Conservation (phyloP, 345 rosid genomes). For the Physaria fendleri region DNA sequence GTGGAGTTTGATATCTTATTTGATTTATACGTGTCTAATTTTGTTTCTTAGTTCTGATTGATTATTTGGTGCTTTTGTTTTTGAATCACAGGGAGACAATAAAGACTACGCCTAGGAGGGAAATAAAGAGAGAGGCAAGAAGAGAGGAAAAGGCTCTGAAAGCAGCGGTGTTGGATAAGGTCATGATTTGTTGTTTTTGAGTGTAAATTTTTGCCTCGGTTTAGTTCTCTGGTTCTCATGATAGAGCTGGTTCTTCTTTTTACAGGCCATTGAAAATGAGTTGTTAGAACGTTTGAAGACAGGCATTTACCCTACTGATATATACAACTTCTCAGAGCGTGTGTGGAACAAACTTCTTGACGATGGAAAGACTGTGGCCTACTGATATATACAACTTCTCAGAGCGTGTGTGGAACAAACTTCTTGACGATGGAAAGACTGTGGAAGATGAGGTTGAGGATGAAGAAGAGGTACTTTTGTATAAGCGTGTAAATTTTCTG, state of each 20-base stretch:
- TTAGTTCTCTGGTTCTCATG: not conserved
- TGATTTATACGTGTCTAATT: not conserved
- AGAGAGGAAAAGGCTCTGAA: conserved; percentile 80
- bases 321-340: conserved; percentile 52
- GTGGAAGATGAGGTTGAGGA: conserved; percentile 29
- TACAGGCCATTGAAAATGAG: conserved; percentile 81
- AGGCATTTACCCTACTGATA: conserved; percentile 58
- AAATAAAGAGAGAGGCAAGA: conserved; percentile 59
- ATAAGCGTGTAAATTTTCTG: not conserved
- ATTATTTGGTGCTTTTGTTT: not conserved
- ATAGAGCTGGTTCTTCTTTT: not conserved
- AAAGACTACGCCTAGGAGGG: conserved; percentile 61
- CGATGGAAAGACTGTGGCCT: conserved; percentile 29
- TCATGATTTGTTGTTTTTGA: conserved; percentile 15
- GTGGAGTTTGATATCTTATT: not conserved
- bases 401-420: conserved; percentile 30
- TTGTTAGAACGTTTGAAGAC: conserved; percentile 66
- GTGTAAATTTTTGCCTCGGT: not conserved
- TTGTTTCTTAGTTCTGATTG: not conserved
- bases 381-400: conserved; percentile 66
- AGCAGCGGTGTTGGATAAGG: conserved; percentile 87
- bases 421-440: conserved; percentile 43
- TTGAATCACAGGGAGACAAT: conserved; percentile 52
- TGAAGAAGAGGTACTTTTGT: conserved; percentile 50
- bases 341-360: conserved; percentile 50